Percentiles rank a stretch among this genome's conserved stretches.
Conservation (phyloP, 805 yeast genomes). For the Pichia cabralensis region DNA sequence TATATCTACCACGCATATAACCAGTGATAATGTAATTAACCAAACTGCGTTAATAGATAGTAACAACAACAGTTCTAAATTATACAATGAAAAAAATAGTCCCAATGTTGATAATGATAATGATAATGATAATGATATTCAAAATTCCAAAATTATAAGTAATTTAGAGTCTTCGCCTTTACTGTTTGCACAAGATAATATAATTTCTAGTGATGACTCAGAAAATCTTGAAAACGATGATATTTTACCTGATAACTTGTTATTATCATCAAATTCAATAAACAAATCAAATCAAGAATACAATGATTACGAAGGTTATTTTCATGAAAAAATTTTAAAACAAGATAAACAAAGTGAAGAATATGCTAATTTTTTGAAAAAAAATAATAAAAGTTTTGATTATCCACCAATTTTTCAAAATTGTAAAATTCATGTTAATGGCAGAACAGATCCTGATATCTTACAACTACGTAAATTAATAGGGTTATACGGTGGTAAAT, state of each 20-base stretch:
- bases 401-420: conserved; percentile 43
- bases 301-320: conserved; percentile 62
- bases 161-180: too few species aligned
- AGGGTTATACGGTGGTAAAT: conserved; percentile 71
- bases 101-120: not conserved
- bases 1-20: conserved; percentile 1
- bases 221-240: too few species aligned
- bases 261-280: too few species aligned
- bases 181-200: too few species aligned
- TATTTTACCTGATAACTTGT: too few species aligned
- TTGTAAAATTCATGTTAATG: conserved; percentile 74
- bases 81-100: not conserved
- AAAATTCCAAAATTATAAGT: too few species aligned
- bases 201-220: too few species aligned
- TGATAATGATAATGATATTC: not conserved
- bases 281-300: conserved; percentile 28
- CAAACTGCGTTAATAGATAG: not conserved
- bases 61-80: not conserved
- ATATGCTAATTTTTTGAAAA: conserved; percentile 38
- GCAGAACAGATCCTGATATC: conserved; percentile 78
- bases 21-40: not conserved
- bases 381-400: conserved; percentile 15
- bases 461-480: conserved; percentile 61
- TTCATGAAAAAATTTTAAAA: conserved; percentile 47
- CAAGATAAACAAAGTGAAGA: conserved; percentile 51